These are phyloP conservation scores for Nicotiana obtusifolia DNA, from an alignment of 257 asterid species.

Conservation along the genomic window DNA sequence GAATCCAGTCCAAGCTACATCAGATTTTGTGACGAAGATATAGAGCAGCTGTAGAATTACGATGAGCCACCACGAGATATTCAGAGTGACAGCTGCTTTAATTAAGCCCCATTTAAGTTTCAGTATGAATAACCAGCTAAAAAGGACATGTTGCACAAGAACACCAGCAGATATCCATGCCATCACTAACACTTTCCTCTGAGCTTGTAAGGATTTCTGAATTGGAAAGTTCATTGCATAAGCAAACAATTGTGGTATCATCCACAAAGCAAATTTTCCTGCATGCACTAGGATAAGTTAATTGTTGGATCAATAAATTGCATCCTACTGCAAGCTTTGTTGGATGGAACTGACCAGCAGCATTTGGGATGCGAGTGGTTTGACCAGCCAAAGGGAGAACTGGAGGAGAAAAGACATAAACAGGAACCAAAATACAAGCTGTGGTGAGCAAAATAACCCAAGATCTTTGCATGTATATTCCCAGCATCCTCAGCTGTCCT, in stretches of 20 bases:
- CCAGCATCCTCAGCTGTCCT: slow-evolving; percentile 67
- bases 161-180: slow-evolving; percentile 54
- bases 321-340: background rate
- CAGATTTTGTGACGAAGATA: slow-evolving; percentile 50
- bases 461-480: slow-evolving; percentile 79
- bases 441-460: slow-evolving; percentile 67
- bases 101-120: slow-evolving; percentile 56
- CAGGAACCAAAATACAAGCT: slow-evolving; percentile 39
- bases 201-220: slow-evolving; percentile 79
- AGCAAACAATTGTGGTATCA: slow-evolving; percentile 77
- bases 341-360: slow-evolving; percentile 47
- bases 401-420: slow-evolving; percentile 64
- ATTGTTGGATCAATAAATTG: background rate
- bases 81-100: slow-evolving; percentile 68
- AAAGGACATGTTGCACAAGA: slow-evolving; percentile 39
- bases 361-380: slow-evolving; percentile 43
- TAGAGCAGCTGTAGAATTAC: slow-evolving; percentile 46
- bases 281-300: background rate
- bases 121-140: slow-evolving; percentile 66
- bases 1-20: slow-evolving; percentile 83
- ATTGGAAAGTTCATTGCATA: slow-evolving; percentile 74
- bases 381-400: slow-evolving; percentile 60
- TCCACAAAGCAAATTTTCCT: slow-evolving; percentile 68
- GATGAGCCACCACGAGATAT: slow-evolving; percentile 67
- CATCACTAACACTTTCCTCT: slow-evolving; percentile 65